Base-by-base conservation (phyloP, 768 basidiomycete genomes). In the Phanerochaete carnosa region DNA sequence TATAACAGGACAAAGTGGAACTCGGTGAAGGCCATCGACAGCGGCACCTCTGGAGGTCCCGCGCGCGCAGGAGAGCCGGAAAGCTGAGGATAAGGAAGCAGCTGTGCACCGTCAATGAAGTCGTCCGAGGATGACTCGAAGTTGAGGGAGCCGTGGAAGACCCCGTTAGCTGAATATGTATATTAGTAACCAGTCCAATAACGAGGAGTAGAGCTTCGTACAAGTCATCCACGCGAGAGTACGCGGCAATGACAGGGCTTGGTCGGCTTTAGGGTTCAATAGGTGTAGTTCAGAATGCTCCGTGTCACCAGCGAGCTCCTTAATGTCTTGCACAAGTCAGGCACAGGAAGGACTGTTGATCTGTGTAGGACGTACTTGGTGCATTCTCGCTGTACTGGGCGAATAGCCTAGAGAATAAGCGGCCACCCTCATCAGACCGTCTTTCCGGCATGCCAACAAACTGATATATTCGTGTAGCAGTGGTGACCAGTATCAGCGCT, bases 1-100 rank as follows among this genome's bases (percentile, higher is more conserved):
- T 94, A 96, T 4, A 98, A 77, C 3, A 98, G 73, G 22, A 99
- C 75, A 69, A 95, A 93, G 70, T 99, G 97, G 70, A 92, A 97
- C 69, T 96, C 92, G 0, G 95, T 96, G 57, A 97, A 76, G 11
- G 87, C 81, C 68, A 96, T 84, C 2, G 94, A 92, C 4, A 85
- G 64, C 0, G 96, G 95, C 16, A 82, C 68, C 55, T 84, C 80
- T 6, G 67, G 60, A 25, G 19, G 11, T 19, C 25, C 47, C 3
- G 62, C 45, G 1, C 63, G 28, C 2, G 69, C 62, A 9, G 65
- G 72, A 63, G 39, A 76, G 63, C 43, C 73, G 66, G 52, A 69
- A 65, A 33, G 77, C 63, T 76, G 54, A 19, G 91, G 91, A 68
- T 93, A 95, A 2, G 91, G 92, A 9, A 94, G 77, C 16, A 95